Evolutionary conservation across 768 basidiomycete genomes (phyloP), one percentile per base, ranked within the genome.

Genomic region (Pluteus cervinus): DNA sequence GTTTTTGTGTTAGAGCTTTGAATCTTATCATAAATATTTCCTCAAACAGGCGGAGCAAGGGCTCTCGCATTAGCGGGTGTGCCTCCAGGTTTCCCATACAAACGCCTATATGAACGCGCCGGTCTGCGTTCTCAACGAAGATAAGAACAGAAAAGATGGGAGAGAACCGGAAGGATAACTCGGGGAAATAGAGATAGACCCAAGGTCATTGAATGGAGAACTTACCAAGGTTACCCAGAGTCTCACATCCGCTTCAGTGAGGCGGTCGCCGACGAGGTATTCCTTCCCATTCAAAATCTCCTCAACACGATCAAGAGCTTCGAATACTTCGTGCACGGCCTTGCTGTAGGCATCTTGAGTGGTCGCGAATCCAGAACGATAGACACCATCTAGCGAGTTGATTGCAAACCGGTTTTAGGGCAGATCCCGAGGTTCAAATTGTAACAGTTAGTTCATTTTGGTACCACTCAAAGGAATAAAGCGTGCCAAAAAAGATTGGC

Each of bases 211-310:
- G 33, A n/a, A 41, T 21, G 28, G 12, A 34, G 15, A 25, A 61
- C 86, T 47, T 45, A 92, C 84, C 41, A 92, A 82, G 2, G 94
- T 96, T n/a, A 94, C 91, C 64, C 76, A 98, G 28, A 98, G 79
- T 36, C 94, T 76, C 36, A 84, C 64, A 48, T 89, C 87, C 2
- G 85, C 84, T 54, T 90, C 87, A 1, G 91, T 96, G 32, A 99
- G 73, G 33, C 41, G 65, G 50, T 76, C 68, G n/a, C 92, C 92
- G 30, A 96, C 67, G 33, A 97, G 71, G 58, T 83, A 96, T 21
- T 89, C 76, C 55, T 86, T 85, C 8, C 80, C 86, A 18, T 69
- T 68, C 36, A 97, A 66, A 23, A 86, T 61, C 53, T 75, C 74
- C 55, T 99, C 93, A 24, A 86, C 66, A 28, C 76, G 76, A 57